These are phyloP conservation scores for Aspergillus homomorphus DNA, from an alignment of 495 filamentous ascomycete species.

Conservation along the genomic window DNA sequence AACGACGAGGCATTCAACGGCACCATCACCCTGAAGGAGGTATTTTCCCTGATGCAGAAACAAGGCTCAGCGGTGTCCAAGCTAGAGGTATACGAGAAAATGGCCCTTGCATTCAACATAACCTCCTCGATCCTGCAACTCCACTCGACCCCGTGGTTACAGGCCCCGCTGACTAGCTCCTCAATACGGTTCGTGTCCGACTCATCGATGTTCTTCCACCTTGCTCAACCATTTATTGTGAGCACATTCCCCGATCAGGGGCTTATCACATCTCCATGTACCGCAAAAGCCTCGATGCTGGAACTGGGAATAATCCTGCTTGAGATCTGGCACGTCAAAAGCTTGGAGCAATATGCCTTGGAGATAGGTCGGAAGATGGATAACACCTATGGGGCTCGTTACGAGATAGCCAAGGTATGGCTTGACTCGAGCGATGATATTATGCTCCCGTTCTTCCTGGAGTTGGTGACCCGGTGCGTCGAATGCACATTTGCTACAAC, in stretches of 20 bases:
- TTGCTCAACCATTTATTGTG: conserved; percentile 5
- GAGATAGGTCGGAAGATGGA: neutral
- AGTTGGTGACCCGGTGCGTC: conserved; percentile 7
- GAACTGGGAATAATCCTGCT: conserved; percentile 14
- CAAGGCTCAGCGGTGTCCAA: neutral
- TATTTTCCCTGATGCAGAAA: neutral
- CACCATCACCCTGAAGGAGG: neutral
- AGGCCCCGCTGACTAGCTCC: neutral
- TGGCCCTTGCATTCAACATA: conserved; percentile 4
- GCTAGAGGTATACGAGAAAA: neutral
- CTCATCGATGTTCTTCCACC: neutral
- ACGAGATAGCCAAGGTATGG: neutral
- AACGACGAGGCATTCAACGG: neutral
- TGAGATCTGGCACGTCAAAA: conserved; percentile 5
- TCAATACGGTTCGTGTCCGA: conserved; percentile 1
- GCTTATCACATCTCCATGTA: neutral
- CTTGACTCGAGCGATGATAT: neutral
- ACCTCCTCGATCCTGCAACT: conserved; percentile 11
- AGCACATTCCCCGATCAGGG: neutral
- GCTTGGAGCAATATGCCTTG: neutral
- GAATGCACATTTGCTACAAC: conserved; percentile 11
- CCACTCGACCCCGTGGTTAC: conserved; percentile 4
- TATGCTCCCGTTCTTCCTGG: conserved; percentile 3
- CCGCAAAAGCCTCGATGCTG: conserved; percentile 1
- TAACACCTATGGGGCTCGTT: neutral